A percentile compares a stretch with the other conserved stretches of the same genome.
These are phyloP conservation scores for Boletus edulis DNA, from an alignment of 768 basidiomycete species.

Conservation along the genomic window DNA sequence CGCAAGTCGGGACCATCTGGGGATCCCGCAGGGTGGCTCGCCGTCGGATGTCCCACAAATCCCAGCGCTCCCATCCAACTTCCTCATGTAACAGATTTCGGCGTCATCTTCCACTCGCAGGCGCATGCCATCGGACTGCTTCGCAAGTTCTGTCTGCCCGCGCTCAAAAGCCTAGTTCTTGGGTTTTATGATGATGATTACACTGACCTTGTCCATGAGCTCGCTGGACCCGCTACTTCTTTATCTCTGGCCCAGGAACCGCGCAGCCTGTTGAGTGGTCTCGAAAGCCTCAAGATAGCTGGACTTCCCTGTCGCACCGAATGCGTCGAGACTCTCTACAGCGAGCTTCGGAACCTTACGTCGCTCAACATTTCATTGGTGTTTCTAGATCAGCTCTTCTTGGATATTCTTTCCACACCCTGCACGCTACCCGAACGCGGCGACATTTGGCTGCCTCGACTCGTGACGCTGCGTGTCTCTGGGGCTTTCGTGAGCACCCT, in stretches of 20 bases:
- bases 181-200: conserved; percentile 58
- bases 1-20: conserved; percentile 56
- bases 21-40: conserved; percentile 37
- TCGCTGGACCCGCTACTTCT: conserved; percentile 29
- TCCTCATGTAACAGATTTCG: conserved; percentile 30
- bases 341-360: conserved; percentile 46
- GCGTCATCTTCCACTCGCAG: conserved; percentile 51
- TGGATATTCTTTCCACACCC: conserved; percentile 15
- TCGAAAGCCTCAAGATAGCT: conserved; percentile 53
- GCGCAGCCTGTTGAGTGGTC: conserved; percentile 36
- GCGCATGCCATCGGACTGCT: conserved; percentile 37
- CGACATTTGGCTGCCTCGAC: conserved; percentile 44
- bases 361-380: conserved; percentile 28
- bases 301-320: conserved; percentile 44
- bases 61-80: conserved; percentile 30
- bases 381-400: conserved; percentile 15
- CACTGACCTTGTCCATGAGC: conserved; percentile 43
- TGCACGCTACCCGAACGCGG: not conserved
- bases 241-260: conserved; percentile 35
- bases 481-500: conserved; percentile 29
- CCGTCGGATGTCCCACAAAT: conserved; percentile 12
- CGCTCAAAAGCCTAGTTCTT: conserved; percentile 39
- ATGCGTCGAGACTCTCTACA: conserved; percentile 36
- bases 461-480: conserved; percentile 47
- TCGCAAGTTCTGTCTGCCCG: conserved; percentile 33